Conservation (phyloP, 805 yeast species). For the Metschnikowia amazonensis region DNA sequence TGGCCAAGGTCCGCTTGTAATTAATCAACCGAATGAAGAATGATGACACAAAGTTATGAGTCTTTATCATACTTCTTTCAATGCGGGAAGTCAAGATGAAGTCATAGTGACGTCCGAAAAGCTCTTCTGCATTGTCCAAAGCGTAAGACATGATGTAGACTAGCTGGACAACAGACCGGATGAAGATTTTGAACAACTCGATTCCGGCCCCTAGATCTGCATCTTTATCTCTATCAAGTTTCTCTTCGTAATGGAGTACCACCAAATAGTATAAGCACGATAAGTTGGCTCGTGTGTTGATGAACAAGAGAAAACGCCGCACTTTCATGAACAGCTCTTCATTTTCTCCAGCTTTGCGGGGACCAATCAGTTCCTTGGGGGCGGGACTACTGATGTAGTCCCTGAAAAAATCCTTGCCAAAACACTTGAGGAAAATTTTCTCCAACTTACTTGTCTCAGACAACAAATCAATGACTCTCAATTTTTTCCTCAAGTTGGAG, state of each 20-base stretch:
- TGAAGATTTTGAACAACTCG: conserved; percentile 40
- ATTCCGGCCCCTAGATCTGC: conserved; percentile 37
- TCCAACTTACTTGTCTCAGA: conserved; percentile 36
- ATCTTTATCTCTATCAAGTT: conserved; percentile 24
- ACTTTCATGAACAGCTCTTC: conserved; percentile 33
- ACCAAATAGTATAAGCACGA: conserved; percentile 40
- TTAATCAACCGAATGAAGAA: conserved; percentile 39
- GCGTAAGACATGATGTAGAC: conserved; percentile 42
- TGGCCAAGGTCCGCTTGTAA: conserved; percentile 31
- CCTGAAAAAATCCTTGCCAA: conserved; percentile 41
- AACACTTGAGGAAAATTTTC: conserved; percentile 30
- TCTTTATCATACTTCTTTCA: conserved; percentile 39
- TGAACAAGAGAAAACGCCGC: conserved; percentile 31
- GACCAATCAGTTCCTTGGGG: conserved; percentile 12
- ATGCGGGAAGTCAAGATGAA: conserved; percentile 33
- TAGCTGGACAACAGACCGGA: conserved; percentile 39
- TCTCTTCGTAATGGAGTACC: conserved; percentile 39
- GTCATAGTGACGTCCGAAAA: conserved; percentile 40
- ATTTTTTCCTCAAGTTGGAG: conserved; percentile 26
- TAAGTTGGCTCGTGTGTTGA: conserved; percentile 36
- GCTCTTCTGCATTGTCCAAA: conserved; percentile 38
- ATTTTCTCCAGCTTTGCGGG: conserved; percentile 14
- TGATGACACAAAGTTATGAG: conserved; percentile 37
- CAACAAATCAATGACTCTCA: conserved; percentile 34
- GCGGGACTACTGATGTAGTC: conserved; percentile 36